A percentile compares a stretch with the other conserved stretches of the same genome.
Evolutionary conservation across 1,284 basidiomycete species (phyloP).

Genomic region (Schizophyllum amplum): DNA sequence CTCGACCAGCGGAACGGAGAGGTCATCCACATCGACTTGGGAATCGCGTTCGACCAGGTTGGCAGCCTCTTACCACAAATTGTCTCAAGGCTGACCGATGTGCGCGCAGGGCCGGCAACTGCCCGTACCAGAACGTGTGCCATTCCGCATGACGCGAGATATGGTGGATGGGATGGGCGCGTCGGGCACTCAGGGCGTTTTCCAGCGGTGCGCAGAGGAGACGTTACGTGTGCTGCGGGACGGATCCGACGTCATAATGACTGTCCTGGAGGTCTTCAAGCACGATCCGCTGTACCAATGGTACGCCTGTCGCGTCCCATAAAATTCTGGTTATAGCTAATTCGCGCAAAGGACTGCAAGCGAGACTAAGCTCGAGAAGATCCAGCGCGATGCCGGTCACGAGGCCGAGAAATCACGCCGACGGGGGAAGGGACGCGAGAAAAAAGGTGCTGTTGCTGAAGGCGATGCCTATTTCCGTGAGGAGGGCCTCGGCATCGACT

Average conservation of each 20-base stretch:
- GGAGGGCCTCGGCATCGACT: constrained; percentile 46
- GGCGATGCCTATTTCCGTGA: constrained; percentile 15
- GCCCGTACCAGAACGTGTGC: constrained; percentile 81
- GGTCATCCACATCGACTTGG: constrained; percentile 91
- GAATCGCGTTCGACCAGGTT: constrained; percentile 94
- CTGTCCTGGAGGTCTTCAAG: constrained; percentile 94
- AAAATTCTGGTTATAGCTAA: too few species aligned
- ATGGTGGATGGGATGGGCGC: constrained; percentile 92
- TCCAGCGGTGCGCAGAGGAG: constrained; percentile 92
- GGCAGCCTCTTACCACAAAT: constrained; percentile 14
- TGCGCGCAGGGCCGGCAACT: constrained; percentile 71
- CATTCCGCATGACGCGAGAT: constrained; percentile 92
- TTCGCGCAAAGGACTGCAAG: constrained; percentile 35
- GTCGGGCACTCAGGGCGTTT: constrained; percentile 89
- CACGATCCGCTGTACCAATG: constrained; percentile 94
- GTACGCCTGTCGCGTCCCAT: constrained; percentile 24
- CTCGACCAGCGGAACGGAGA: constrained; percentile 82
- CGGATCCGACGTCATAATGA: constrained; percentile 83
- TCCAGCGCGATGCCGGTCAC: constrained; percentile 33
- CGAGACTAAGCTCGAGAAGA: constrained; percentile 59
- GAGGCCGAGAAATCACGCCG: constrained; percentile 1
- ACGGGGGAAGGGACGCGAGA: constrained; percentile 12
- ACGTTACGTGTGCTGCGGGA: constrained; percentile 86
- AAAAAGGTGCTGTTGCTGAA: constrained; percentile 14
- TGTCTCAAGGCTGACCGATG: not conserved